These are phyloP conservation scores for Xylaria sp. DNA, from an alignment of 2,329 filamentous ascomycete genomes.

Conservation along the genomic window DNA sequence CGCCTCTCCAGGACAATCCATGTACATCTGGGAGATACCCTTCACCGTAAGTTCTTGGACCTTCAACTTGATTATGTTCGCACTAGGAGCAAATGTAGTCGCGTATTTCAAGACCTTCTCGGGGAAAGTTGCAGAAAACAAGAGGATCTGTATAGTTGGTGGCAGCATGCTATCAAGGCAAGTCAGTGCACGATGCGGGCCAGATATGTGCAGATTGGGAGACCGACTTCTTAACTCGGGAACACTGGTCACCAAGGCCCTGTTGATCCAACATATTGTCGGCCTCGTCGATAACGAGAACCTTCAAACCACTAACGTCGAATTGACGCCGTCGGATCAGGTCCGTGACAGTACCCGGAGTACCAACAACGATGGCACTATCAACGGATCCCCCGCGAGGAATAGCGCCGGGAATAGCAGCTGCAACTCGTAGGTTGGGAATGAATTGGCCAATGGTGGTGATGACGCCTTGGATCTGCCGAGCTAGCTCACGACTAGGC, in stretches of 20 bases:
- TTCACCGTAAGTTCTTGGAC: constrained; percentile 94
- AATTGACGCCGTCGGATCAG: constrained; percentile 79
- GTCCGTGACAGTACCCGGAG: constrained; percentile 91
- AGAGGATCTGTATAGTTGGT: constrained; percentile 78
- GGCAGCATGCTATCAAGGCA: constrained; percentile 67
- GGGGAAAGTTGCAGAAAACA: constrained; percentile 96
- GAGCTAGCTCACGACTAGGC: constrained; percentile 90
- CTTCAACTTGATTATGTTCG: constrained; percentile 85
- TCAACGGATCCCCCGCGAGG: constrained; percentile 72
- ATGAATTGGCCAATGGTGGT: constrained; percentile 84
- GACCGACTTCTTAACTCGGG: constrained; percentile 83
- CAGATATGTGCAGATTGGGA: background rate
- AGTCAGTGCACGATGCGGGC: constrained; percentile 40
- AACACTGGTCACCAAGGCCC: constrained; percentile 92
- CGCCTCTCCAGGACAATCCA: constrained; percentile 83
- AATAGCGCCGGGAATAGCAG: constrained; percentile 81
- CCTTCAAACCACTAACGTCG: constrained; percentile 72
- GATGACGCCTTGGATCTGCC: constrained; percentile 90
- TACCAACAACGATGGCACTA: constrained; percentile 86
- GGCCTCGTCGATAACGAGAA: constrained; percentile 93
- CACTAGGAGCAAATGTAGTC: constrained; percentile 79
- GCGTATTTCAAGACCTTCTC: constrained; percentile 86
- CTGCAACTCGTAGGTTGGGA: constrained; percentile 73
- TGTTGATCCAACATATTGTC: constrained; percentile 99
- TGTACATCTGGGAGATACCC: constrained; percentile 97